Conservation (phyloP, 306 rosid genomes). For the Erythrophleum fordii region DNA sequence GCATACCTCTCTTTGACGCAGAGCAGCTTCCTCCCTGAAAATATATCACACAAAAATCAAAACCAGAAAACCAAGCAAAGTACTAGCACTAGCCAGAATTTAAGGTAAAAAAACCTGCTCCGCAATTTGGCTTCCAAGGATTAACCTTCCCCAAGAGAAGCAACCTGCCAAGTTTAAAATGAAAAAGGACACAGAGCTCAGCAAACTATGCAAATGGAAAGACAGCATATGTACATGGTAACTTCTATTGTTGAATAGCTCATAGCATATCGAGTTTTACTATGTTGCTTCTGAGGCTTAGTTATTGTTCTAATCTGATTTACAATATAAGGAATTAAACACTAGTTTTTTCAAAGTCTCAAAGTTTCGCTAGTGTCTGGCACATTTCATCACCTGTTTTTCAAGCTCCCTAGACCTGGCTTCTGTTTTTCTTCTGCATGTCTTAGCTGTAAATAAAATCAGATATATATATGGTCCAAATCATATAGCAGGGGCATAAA, state of each 20-base stretch:
- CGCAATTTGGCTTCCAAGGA: too few relatives aligned
- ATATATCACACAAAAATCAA: too few relatives aligned
- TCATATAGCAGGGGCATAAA: conserved; percentile 30
- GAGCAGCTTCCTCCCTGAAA: too few relatives aligned
- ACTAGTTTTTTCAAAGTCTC: not conserved
- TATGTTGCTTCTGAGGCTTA: not conserved
- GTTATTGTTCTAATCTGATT: not conserved
- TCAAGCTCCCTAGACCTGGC: too few relatives aligned
- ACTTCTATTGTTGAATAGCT: not conserved
- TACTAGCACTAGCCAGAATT: too few relatives aligned
- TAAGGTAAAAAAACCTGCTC: too few relatives aligned
- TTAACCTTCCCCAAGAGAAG: too few relatives aligned
- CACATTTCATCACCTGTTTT: conserved; percentile 63
- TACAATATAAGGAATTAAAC: conserved; percentile 27
- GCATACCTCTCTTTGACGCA: too few relatives aligned
- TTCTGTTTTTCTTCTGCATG: conserved; percentile 80
- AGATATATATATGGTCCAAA: conserved; percentile 36
- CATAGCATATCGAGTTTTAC: not conserved
- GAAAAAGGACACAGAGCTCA: too few relatives aligned
- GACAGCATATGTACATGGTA: too few relatives aligned
- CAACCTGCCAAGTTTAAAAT: too few relatives aligned
- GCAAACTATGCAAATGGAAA: conserved; percentile 1
- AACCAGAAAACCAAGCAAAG: too few relatives aligned
- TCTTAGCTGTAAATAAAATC: conserved; percentile 66
- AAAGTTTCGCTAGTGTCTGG: conserved; percentile 1